phyloP scores from a whole-genome alignment of 164 flowering plant species.

The Magnolia sinica region DNA sequence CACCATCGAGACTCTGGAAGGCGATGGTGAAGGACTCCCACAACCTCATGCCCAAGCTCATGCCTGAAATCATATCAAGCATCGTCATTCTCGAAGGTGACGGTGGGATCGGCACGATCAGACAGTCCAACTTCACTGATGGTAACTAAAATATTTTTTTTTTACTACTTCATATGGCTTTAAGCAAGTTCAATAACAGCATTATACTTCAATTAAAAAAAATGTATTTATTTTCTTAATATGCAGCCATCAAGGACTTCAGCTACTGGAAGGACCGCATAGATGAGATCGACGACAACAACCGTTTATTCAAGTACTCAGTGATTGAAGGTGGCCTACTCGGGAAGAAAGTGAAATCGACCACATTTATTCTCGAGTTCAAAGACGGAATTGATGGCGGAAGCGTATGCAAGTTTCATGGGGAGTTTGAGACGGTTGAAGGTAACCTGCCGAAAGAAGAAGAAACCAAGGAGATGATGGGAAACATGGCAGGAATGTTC shows the following conservation, averaged over 20 bases:
- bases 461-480: constrained; percentile 5
- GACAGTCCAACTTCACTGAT: constrained; percentile 1
- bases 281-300: constrained; percentile 6
- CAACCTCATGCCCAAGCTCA: constrained; percentile 6
- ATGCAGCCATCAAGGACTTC: background rate
- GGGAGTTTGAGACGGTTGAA: background rate
- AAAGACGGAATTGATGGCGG: background rate
- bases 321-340: constrained; percentile 9
- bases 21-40: background rate
- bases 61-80: constrained; percentile 5
- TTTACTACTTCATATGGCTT: background rate
- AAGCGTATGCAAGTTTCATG: background rate
- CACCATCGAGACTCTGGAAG: constrained; percentile 2
- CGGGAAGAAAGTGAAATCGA: constrained; percentile 3
- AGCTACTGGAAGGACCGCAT: constrained; percentile 3
- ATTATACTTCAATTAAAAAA: background rate
- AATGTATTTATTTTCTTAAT: background rate
- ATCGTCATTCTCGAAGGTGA: background rate
- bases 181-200: background rate
- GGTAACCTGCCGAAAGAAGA: background rate
- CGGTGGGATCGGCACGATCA: constrained; percentile 1
- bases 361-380: constrained; percentile 1
- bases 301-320: background rate
- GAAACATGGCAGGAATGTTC: background rate
- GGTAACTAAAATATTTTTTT: background rate